These are phyloP conservation scores for Lagerstroemia speciosa DNA, from an alignment of 345 rosid genomes.

Conservation along the genomic window DNA sequence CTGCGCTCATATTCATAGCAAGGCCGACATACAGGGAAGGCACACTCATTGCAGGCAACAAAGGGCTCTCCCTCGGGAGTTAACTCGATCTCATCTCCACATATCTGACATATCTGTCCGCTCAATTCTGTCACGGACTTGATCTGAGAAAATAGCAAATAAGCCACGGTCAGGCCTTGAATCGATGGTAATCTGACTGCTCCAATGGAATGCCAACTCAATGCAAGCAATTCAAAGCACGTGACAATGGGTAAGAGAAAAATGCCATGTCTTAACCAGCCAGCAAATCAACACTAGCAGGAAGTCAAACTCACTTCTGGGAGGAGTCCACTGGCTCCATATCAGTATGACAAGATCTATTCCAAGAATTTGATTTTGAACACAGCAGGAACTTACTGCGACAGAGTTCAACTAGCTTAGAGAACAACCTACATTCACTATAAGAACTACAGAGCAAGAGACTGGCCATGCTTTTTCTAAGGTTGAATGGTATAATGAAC, in stretches of 20 bases:
- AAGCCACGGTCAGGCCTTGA: neutral
- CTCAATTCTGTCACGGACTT: constrained; percentile 80
- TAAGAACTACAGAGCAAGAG: neutral
- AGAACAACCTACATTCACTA: neutral
- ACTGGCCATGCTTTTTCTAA: neutral
- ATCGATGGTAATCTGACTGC: neutral
- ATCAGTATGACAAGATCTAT: neutral
- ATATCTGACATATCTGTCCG: constrained; percentile 83
- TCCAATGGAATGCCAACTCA: neutral
- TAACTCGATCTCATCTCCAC: constrained; percentile 81
- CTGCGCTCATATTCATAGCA: constrained; percentile 94
- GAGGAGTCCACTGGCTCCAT: neutral
- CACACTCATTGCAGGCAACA: constrained; percentile 97
- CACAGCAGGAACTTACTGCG: neutral
- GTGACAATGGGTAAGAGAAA: neutral
- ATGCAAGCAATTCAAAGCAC: neutral
- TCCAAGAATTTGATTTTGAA: neutral
- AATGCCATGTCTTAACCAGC: neutral
- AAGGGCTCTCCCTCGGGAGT: constrained; percentile 64
- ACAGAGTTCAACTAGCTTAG: neutral
- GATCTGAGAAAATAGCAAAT: constrained; percentile 41
- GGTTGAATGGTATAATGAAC: neutral
- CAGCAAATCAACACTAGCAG: neutral
- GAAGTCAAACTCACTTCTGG: neutral
- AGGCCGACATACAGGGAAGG: constrained; percentile 93